Evolutionary conservation across 495 filamentous ascomycete genomes (phyloP).

Genomic region (Aspergillus mulundensis): DNA sequence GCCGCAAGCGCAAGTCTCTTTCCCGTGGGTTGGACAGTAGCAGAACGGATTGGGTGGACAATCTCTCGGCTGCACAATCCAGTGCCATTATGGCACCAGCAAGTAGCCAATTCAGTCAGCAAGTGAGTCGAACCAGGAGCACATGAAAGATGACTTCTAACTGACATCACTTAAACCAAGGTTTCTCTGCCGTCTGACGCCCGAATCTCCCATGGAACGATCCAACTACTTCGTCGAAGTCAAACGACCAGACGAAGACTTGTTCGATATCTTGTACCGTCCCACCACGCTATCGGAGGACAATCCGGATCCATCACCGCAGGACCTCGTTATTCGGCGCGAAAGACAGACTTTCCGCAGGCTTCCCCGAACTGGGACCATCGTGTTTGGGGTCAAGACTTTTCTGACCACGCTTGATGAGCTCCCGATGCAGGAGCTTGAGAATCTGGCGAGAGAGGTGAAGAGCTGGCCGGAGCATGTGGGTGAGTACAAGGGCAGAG

Average conservation of each 20-base stretch:
- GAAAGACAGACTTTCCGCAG: constrained; percentile 55
- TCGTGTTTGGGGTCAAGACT: constrained; percentile 55
- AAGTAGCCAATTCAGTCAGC: constrained; percentile 47
- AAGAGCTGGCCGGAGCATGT: constrained; percentile 51
- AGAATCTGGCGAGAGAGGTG: constrained; percentile 45
- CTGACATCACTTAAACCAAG: constrained; percentile 21
- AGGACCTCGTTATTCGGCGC: constrained; percentile 46
- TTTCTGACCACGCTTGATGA: constrained; percentile 44
- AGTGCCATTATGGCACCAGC: constrained; percentile 52
- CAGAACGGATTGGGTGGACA: constrained; percentile 51
- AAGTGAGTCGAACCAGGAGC: constrained; percentile 34
- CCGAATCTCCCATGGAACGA: constrained; percentile 48
- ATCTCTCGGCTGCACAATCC: constrained; percentile 49
- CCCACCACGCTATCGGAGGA: constrained; percentile 31
- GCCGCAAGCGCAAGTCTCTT: constrained; percentile 56
- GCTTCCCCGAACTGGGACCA: constrained; percentile 41
- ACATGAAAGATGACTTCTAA: neutral
- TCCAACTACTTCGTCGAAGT: constrained; percentile 53
- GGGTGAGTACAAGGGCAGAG: constrained; percentile 48
- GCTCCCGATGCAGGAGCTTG: constrained; percentile 40
- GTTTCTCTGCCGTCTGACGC: constrained; percentile 46
- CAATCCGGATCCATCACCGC: constrained; percentile 29
- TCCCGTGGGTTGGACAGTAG: constrained; percentile 54
- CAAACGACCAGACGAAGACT: constrained; percentile 37
- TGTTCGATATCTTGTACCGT: constrained; percentile 40